Conservation (phyloP, 2,329 filamentous ascomycete species). For the Beauveria caledonica region DNA sequence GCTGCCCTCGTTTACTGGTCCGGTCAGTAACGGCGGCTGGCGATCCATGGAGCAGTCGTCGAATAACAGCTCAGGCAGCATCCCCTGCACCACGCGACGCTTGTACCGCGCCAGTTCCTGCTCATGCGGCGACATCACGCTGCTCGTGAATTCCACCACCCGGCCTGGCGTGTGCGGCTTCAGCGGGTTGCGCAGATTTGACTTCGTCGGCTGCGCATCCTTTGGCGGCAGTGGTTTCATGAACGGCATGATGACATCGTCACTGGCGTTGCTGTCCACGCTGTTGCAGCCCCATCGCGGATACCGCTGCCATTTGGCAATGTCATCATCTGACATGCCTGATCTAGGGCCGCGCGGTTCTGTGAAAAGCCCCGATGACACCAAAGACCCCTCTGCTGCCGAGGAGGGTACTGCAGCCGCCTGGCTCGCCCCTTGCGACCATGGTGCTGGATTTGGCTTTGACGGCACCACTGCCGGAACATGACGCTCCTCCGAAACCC, state of each 20-base stretch:
- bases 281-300: conserved; percentile 23
- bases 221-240: conserved; percentile 42
- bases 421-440: too few relatives aligned
- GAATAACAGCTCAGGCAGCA: conserved; percentile 13
- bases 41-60: conserved; percentile 11
- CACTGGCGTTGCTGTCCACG: conserved; percentile 21
- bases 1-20: conserved; percentile 12
- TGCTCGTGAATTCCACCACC: conserved; percentile 50
- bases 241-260: conserved; percentile 29
- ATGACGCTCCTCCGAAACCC: too few relatives aligned
- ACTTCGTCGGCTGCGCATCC: conserved; percentile 48
- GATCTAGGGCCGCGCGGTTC: conserved; percentile 27
- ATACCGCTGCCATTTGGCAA: conserved; percentile 33
- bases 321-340: conserved; percentile 34
- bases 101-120: conserved; percentile 29
- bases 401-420: too few relatives aligned
- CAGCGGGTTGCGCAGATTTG: conserved; percentile 46
- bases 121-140: conserved; percentile 37
- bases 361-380: too few relatives aligned
- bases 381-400: too few relatives aligned
- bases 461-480: too few relatives aligned
- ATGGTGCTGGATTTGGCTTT: too few relatives aligned
- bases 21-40: neutral
- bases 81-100: conserved; percentile 17
- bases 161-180: conserved; percentile 51